Percentiles rank a stretch among this genome's conserved stretches.
Conservation (phyloP, 345 rosid species). For the Citrus reticulata region DNA sequence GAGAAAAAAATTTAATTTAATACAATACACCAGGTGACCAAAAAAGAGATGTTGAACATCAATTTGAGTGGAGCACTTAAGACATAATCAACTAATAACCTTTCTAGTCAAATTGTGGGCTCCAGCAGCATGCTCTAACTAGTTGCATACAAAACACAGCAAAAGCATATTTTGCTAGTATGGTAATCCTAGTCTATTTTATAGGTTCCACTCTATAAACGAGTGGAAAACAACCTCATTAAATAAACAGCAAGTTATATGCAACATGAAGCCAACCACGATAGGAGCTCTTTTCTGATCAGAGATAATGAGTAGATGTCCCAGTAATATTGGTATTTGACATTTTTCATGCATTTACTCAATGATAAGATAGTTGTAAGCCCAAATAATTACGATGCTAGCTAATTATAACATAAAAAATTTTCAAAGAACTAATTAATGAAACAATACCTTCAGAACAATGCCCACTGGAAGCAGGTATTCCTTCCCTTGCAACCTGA, state of each 20-base stretch:
- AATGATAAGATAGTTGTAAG: neutral
- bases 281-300: neutral
- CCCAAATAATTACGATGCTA: neutral
- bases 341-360: neutral
- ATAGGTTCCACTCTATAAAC: neutral
- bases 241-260: neutral
- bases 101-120: neutral
- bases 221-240: neutral
- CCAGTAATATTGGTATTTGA: neutral
- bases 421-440: slow-evolving; percentile 3
- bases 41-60: neutral
- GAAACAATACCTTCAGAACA: slow-evolving; percentile 69
- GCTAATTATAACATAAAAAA: neutral
- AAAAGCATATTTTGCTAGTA: neutral
- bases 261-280: neutral
- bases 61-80: neutral
- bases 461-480: slow-evolving; percentile 87
- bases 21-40: neutral
- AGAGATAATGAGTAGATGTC: neutral
- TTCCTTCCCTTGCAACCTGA: slow-evolving; percentile 85
- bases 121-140: neutral
- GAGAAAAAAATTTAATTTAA: neutral
- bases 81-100: neutral
- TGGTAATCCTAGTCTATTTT: neutral
- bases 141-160: neutral